Evolutionary conservation across 2,329 filamentous ascomycete genomes (phyloP).

Genomic region (Stemphylium vesicarium): DNA sequence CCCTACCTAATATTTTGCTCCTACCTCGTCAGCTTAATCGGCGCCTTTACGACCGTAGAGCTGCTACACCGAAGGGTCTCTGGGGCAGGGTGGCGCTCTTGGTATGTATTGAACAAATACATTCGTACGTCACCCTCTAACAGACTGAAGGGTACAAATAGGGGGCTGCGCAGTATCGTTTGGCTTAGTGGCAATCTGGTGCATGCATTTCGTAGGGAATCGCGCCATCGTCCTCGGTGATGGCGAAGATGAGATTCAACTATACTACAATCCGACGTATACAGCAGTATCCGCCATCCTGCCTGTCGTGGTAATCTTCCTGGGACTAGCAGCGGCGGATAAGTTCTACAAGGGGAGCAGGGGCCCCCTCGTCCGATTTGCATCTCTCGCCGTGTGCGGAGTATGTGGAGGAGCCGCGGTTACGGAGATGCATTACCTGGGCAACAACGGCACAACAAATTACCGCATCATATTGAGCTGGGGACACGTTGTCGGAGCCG

Average conservation of each 20-base stretch:
- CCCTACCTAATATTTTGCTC: constrained; percentile 58
- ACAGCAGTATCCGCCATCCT: constrained; percentile 81
- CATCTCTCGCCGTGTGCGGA: constrained; percentile 63
- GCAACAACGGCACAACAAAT: constrained; percentile 82
- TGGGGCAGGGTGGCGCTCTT: constrained; percentile 48
- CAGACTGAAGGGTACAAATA: constrained; percentile 49
- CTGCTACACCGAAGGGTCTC: constrained; percentile 78
- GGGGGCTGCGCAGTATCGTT: constrained; percentile 52
- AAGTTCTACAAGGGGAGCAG: constrained; percentile 40
- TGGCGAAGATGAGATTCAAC: constrained; percentile 66
- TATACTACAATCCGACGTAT: constrained; percentile 74
- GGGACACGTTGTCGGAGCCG: constrained; percentile 69
- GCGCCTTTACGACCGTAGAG: constrained; percentile 80
- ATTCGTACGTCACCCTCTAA: constrained; percentile 16
- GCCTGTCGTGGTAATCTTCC: constrained; percentile 74
- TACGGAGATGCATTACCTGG: constrained; percentile 86
- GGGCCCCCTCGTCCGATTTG: constrained; percentile 33
- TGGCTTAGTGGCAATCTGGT: constrained; percentile 59
- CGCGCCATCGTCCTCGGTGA: constrained; percentile 74
- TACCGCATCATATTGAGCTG: constrained; percentile 70
- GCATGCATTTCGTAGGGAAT: constrained; percentile 82
- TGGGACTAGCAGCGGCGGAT: constrained; percentile 74
- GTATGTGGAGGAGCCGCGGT: constrained; percentile 75
- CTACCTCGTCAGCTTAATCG: constrained; percentile 73
- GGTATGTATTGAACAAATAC: constrained; percentile 36